Evolutionary conservation across 805 yeast species (phyloP).

Genomic region (Candida methanosorbosa): DNA sequence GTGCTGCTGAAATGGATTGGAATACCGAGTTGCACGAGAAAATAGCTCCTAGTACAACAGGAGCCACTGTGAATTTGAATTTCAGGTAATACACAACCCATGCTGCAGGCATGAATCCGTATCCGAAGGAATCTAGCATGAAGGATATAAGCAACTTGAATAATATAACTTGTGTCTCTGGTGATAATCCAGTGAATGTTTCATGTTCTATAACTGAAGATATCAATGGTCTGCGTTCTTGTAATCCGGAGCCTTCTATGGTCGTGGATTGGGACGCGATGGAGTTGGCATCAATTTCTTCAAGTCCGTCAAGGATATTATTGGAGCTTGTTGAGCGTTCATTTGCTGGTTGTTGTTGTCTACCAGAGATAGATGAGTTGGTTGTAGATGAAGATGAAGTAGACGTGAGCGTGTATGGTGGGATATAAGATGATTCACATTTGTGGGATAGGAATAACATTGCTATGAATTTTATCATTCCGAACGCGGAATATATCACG

Average conservation of each 20-base stretch:
- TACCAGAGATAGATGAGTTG: too few relatives aligned
- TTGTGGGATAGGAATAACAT: constrained; percentile 42
- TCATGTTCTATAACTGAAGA: constrained; percentile 13
- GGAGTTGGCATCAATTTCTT: neutral
- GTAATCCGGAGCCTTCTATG: too few relatives aligned
- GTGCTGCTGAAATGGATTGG: constrained; percentile 63
- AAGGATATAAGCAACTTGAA: constrained; percentile 49
- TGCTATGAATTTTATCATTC: constrained; percentile 39
- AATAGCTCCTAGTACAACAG: constrained; percentile 54
- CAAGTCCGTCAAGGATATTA: neutral
- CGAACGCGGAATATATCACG: constrained; percentile 43
- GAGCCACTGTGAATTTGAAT: constrained; percentile 41
- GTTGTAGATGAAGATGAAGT: constrained; percentile 10
- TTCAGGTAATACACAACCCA: constrained; percentile 84
- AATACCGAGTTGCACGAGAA: constrained; percentile 57
- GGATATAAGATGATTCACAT: constrained; percentile 36
- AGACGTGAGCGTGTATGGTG: constrained; percentile 16
- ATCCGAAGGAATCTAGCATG: constrained; percentile 81
- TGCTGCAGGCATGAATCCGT: constrained; percentile 81
- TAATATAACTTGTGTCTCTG: constrained; percentile 33
- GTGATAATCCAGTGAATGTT: constrained; percentile 29
- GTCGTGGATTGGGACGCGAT: neutral
- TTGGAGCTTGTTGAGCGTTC: neutral
- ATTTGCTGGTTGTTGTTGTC: neutral
- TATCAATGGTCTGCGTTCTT: constrained; percentile 11